Evolutionary conservation across 176 grass and related monocot genomes (phyloP), one percentile per base, ranked within the genome.

Genomic region (Oryza glaberrima): DNA sequence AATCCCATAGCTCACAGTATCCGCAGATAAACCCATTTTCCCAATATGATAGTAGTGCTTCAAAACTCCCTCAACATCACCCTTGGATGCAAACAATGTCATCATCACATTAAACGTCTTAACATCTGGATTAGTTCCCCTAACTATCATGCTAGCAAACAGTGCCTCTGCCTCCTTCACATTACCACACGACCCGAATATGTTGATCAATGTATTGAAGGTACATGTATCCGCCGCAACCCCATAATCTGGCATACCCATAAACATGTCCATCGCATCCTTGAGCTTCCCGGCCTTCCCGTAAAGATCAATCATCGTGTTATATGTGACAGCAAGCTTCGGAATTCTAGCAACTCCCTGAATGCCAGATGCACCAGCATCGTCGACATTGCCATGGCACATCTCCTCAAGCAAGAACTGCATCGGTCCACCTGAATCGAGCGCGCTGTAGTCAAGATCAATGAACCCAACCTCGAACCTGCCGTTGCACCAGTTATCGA

Each of bases 1-100:
- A 92, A 94, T 90, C 80, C 90, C 90, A 74, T 83, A 75, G 87
- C 90, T 94, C 81, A 94, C 90, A 54, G 65, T 46, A 90, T 94
- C 90, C 1, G 70, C 74, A 73, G 49, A 45, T 77, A 94, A 81
- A 28, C 78, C 78, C 1, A 66, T 25, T 23, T 80, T 84, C 65
- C 25, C 81, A 52, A 90, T 92, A 78, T 81, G 86, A 65, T 3
- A 52, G 69, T 86, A 92, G 38, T 83, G 90, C 38, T 81, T 87
- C 79, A 86, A 51, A 64, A 90, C 87, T 40, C 69, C 75, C 67
- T 88, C 58, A n/a, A 88, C 38, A 71, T 94, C 64, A 23, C 90
- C 87, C n/a, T 38, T 32, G 0, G 87, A 85, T 30, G 85, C 93
- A 77, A 90, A 90, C 46, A 92, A 32, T 2, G 82, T 83, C 90